Evolutionary conservation across 2,329 filamentous ascomycete genomes (phyloP), one percentile per base, ranked within the genome.

Genomic region (Stagonosporopsis chrysanthemi): DNA sequence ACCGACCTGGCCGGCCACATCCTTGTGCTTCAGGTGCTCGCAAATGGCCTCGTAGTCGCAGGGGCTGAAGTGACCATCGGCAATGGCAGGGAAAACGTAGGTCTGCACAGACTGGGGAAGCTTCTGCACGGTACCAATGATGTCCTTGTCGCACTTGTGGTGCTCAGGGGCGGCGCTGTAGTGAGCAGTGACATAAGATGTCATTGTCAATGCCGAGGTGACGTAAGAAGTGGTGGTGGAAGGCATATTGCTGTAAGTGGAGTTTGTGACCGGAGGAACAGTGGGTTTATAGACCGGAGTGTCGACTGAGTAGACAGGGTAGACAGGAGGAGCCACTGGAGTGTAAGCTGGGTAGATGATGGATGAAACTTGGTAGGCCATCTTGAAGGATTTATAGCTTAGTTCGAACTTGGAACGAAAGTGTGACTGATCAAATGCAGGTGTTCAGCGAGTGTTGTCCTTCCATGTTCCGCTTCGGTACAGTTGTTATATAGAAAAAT

Each of bases 1-100:
- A 42, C 47, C 41, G 36, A 56, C 42, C 54, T 56, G 46, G 29
- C 47, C 43, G 38, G 54, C 54, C 2, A 52, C 41, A 6, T 56
- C 54, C 47, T 51, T 42, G 47, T 17, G n/a, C 14, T 56, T n/a
- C 12, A 56, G 42, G n/a, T 47, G 42, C 8, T 14, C 29, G 45
- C 51, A 41, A n/a, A 50, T 50, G 35, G 43, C 51, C 22, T 42
- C 41, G 14, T 52, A 42, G 48, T 56, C 49, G 31, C 51, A 48
- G 22, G 36, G 43, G 35, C 43, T 48, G 52, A 38, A 28, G 42
- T 57, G 56, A 52, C 49, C 48, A 45, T 56, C 56, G 45, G 43
- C 51, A 38, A 52, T 57, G 50, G 43, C 50, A 19, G 54, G 33
- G 44, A 68, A 67, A 38, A 53, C 49, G 22, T 56, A 45, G 39